Evolutionary conservation across 1,139 yeast species (phyloP).

Genomic region (Nakaseomyces sp.): DNA sequence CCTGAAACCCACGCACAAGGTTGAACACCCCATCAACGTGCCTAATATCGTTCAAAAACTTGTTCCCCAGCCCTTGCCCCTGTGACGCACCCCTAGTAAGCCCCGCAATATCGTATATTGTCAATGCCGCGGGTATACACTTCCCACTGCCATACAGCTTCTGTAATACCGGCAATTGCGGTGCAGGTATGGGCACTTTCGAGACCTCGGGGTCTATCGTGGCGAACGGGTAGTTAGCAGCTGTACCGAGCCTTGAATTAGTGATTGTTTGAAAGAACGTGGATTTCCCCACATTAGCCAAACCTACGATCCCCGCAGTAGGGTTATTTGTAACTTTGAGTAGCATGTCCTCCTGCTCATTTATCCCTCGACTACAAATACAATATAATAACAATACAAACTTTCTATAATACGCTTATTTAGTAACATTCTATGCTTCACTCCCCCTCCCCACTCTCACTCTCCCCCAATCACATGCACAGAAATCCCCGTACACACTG

Average conservation of each 20-base stretch:
- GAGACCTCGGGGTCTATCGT: slow-evolving; percentile 71
- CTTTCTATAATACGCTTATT: too few relatives aligned
- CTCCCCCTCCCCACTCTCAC: too few relatives aligned
- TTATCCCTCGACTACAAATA: too few relatives aligned
- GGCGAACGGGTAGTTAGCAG: slow-evolving; percentile 76
- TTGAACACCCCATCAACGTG: slow-evolving; percentile 70
- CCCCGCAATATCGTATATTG: slow-evolving; percentile 68
- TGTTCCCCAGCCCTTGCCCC: slow-evolving; percentile 74
- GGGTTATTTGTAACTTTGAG: slow-evolving; percentile 24
- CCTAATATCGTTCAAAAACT: slow-evolving; percentile 60
- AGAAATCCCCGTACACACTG: too few relatives aligned
- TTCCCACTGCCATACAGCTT: slow-evolving; percentile 44
- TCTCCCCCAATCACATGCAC: too few relatives aligned
- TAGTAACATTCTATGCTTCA: too few relatives aligned
- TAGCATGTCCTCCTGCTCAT: background rate
- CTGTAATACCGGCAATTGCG: slow-evolving; percentile 39
- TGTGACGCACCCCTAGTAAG: slow-evolving; percentile 62
- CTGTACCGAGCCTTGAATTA: slow-evolving; percentile 57
- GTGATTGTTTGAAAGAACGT: slow-evolving; percentile 67
- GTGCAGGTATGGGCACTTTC: slow-evolving; percentile 47
- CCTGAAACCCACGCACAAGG: slow-evolving; percentile 56
- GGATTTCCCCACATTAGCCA: slow-evolving; percentile 72
- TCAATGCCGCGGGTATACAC: slow-evolving; percentile 47
- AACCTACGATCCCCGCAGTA: slow-evolving; percentile 51
- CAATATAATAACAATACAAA: too few relatives aligned